Conservation (phyloP, 2,329 filamentous ascomycete genomes). For the Fonsecaea nubica region DNA sequence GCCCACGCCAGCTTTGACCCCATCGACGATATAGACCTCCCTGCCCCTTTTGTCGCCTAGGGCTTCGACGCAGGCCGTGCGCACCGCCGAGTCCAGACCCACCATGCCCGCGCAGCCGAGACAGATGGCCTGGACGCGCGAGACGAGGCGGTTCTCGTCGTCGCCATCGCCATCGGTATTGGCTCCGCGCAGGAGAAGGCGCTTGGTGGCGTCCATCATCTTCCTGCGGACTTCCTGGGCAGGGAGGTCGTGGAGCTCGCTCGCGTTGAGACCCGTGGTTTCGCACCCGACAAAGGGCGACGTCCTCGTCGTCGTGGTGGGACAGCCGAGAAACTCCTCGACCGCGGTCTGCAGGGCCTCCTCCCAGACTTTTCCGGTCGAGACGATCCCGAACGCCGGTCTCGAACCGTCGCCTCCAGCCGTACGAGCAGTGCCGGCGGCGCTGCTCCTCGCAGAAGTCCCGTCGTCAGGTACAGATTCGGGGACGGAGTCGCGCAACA, state of each 20-base stretch:
- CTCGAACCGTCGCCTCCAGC: no score
- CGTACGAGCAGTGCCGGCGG: no score
- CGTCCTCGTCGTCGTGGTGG: conserved; percentile 39
- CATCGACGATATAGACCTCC: conserved; percentile 76
- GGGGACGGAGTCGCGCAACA: conserved; percentile 50
- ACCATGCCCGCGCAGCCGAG: conserved; percentile 93
- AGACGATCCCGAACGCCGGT: conserved; percentile 78
- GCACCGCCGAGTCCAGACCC: conserved; percentile 78
- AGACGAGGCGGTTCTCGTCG: neutral
- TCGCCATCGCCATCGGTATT: conserved; percentile 14
- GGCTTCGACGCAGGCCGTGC: conserved; percentile 69
- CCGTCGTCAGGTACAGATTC: no score
- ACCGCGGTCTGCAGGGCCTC: conserved; percentile 72
- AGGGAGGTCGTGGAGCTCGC: conserved; percentile 75
- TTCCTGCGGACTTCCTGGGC: conserved; percentile 68
- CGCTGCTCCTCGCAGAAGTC: no score
- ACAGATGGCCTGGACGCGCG: conserved; percentile 67
- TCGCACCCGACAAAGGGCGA: conserved; percentile 76
- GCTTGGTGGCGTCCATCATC: conserved; percentile 73
- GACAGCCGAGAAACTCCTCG: conserved; percentile 62
- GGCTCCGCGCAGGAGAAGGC: conserved; percentile 58
- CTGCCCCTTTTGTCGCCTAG: conserved; percentile 66
- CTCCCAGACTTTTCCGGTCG: conserved; percentile 86
- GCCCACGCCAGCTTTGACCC: conserved; percentile 64
- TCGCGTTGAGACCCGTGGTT: conserved; percentile 80